Percentiles rank a stretch among this genome's conserved stretches.
phyloP scores from a whole-genome alignment of 192 early-diverging fungal genomes.

The Allomyces macrogynus region DNA sequence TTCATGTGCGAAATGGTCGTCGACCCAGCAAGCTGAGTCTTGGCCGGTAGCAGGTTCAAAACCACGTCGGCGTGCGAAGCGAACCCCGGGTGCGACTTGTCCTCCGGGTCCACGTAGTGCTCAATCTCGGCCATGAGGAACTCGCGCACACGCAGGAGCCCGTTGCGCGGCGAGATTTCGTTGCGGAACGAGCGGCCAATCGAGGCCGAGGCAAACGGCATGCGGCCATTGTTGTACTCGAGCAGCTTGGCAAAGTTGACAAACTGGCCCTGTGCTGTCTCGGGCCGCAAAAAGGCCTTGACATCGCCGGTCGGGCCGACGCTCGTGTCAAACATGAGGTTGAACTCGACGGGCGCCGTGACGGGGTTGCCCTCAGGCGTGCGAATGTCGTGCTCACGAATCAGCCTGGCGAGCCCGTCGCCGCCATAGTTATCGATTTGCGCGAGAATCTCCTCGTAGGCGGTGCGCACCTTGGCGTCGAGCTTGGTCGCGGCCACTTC shows the following conservation, averaged over 20 bases:
- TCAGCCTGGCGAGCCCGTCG: slow-evolving; percentile 61
- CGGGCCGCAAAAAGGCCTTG: slow-evolving; percentile 88
- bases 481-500: slow-evolving; percentile 41
- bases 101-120: slow-evolving; percentile 88
- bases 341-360: slow-evolving; percentile 79
- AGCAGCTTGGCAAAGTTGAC: slow-evolving; percentile 91
- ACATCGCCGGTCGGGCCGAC: slow-evolving; percentile 94
- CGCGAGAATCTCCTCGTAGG: slow-evolving; percentile 75
- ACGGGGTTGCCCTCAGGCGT: slow-evolving; percentile 83
- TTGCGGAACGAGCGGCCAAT: slow-evolving; percentile 98
- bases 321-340: slow-evolving; percentile 96
- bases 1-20: slow-evolving; percentile 44
- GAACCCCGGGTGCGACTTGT: slow-evolving; percentile 87
- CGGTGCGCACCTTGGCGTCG: slow-evolving; percentile 28
- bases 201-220: slow-evolving; percentile 98
- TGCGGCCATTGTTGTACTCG: slow-evolving; percentile 92
- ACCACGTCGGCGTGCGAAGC: slow-evolving; percentile 56
- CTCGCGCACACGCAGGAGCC: slow-evolving; percentile 87
- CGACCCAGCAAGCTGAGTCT: slow-evolving; percentile 55
- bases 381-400: slow-evolving; percentile 61
- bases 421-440: slow-evolving; percentile 92
- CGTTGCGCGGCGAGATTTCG: slow-evolving; percentile 89
- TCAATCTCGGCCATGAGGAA: slow-evolving; percentile 99
- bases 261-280: slow-evolving; percentile 99
- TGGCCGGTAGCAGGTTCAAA: slow-evolving; percentile 55